Evolutionary conservation across 2,329 filamentous ascomycete genomes (phyloP), one percentile per base, ranked within the genome.

Genomic region (Pyrenophora teres): DNA sequence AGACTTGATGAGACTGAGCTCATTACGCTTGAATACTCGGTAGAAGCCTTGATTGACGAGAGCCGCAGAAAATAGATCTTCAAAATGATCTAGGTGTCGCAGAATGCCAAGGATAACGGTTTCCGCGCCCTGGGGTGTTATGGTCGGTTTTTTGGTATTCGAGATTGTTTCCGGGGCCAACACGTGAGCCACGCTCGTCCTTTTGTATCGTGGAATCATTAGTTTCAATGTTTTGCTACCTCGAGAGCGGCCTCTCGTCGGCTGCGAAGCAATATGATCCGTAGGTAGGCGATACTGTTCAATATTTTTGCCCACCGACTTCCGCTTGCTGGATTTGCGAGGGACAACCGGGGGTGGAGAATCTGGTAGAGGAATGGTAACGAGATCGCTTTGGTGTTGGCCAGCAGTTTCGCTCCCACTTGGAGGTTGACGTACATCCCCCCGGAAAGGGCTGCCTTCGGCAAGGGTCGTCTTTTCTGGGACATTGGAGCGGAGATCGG

Each of bases 41-140:
- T 84, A 84, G 68, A 85, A 85, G 16, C 79, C 80, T 40, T 75
- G 77, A 63, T 81, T 84, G 40, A 84, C 74, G 6, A 80, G 69
- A 4, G 81, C 81, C 3, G 80, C 75, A 30, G 77, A 77, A 59
- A 83, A 83, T 0, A 87, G 74, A 61, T 85, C 83, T 30, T 81
- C 76, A 2, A 83, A 71, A 2, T 76, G 77, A 31, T 76, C 69
- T 6, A 83, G 72, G 4, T 71, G 75, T 38, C 76, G 68, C 51
- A 86, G 70, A 9, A 86, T 82, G n/a, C 67, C 63, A 15, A 81
- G 63, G 13, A 85, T 74, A 3, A 85, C 75, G n/a, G 72, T 62
- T 54, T 83, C 78, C 2, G 81, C 79, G 19, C 76, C 69, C 9
- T 67, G 62, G 13, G 69, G 63, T 4, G 78, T 75, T 51, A 81